Percentiles rank a stretch among this genome's conserved stretches.
These are phyloP conservation scores for Suillus subaureus DNA, from an alignment of 768 basidiomycete species.

Conservation along the genomic window DNA sequence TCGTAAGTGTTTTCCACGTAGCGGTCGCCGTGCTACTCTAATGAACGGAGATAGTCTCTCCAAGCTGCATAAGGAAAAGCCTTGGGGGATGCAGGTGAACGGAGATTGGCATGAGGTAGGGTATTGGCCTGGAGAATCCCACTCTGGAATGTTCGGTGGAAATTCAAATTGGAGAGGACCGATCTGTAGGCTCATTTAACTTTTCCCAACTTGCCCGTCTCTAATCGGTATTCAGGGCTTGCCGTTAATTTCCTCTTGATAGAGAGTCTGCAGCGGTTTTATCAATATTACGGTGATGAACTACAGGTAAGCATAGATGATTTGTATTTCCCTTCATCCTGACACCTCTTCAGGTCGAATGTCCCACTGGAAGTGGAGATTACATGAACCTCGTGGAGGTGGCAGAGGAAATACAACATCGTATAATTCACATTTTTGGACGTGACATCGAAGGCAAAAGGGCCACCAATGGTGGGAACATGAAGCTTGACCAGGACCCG, in stretches of 20 bases:
- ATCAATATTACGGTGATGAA: constrained; percentile 95
- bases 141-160: constrained; percentile 98
- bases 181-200: constrained; percentile 55
- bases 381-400: constrained; percentile 94
- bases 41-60: constrained; percentile 62
- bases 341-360: constrained; percentile 64
- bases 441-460: constrained; percentile 84
- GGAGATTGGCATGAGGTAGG: constrained; percentile 89
- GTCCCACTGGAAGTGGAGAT: constrained; percentile 96
- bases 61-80: constrained; percentile 85
- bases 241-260: constrained; percentile 96
- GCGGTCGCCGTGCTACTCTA: constrained; percentile 12
- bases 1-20: constrained; percentile 57
- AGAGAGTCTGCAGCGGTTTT: constrained; percentile 94
- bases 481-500: constrained; percentile 86
- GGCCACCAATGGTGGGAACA: constrained; percentile 90
- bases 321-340: constrained; percentile 1
- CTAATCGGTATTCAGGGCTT: constrained; percentile 60
- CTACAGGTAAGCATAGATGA: constrained; percentile 51
- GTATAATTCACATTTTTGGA: constrained; percentile 99
- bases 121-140: constrained; percentile 98
- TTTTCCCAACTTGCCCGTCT: neutral
- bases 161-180: constrained; percentile 98
- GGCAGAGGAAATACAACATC: constrained; percentile 97
- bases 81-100: constrained; percentile 94